Percentiles rank a stretch among this genome's conserved stretches.
Conservation (phyloP, 805 yeast genomes). For the Myxozyma geophila region DNA sequence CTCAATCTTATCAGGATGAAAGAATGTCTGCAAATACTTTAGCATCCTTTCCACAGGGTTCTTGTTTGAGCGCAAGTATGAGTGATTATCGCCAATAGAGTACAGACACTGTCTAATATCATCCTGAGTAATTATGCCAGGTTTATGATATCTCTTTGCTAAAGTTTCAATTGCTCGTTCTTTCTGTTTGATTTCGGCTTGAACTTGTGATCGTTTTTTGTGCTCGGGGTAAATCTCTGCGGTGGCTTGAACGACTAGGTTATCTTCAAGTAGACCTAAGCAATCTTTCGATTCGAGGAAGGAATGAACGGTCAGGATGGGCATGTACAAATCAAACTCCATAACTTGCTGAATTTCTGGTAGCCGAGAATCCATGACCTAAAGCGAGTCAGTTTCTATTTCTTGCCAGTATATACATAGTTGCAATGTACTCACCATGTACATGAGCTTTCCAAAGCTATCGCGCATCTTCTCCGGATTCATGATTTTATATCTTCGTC, state of each 20-base stretch:
- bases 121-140: slow-evolving; percentile 53
- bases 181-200: slow-evolving; percentile 64
- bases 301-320: slow-evolving; percentile 64
- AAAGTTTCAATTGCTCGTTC: slow-evolving; percentile 70
- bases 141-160: slow-evolving; percentile 55
- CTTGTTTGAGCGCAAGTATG: slow-evolving; percentile 70
- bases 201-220: slow-evolving; percentile 58
- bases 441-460: slow-evolving; percentile 76
- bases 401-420: neutral
- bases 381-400: neutral
- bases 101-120: slow-evolving; percentile 73
- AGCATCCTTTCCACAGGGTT: slow-evolving; percentile 69
- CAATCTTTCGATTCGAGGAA: slow-evolving; percentile 52
- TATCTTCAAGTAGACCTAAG: slow-evolving; percentile 58
- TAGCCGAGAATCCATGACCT: slow-evolving; percentile 73
- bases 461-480: slow-evolving; percentile 82
- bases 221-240: slow-evolving; percentile 66
- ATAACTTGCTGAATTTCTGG: slow-evolving; percentile 71
- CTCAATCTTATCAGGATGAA: slow-evolving; percentile 49
- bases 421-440: slow-evolving; percentile 53
- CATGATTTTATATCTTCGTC: slow-evolving; percentile 80
- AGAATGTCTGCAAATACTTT: slow-evolving; percentile 54
- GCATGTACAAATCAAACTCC: slow-evolving; percentile 77
- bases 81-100: slow-evolving; percentile 78
- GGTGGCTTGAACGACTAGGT: slow-evolving; percentile 64